Percentiles rank a stretch among this genome's conserved stretches.
These are phyloP conservation scores for Paramecium sonneborni DNA, from an alignment of 73 alveolate species.

Conservation along the genomic window DNA sequence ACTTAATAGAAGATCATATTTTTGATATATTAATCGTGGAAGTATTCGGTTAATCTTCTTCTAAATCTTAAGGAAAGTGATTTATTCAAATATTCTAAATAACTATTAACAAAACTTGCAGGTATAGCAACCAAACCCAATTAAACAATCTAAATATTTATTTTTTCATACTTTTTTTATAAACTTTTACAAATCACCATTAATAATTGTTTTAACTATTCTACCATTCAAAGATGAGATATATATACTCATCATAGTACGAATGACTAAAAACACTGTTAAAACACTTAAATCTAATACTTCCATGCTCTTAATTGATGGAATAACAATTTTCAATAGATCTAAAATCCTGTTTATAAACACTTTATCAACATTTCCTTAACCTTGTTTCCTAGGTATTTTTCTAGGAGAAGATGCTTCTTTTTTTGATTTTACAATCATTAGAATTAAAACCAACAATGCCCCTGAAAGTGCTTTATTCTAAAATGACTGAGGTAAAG, in stretches of 20 bases:
- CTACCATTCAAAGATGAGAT: slow-evolving; percentile 90
- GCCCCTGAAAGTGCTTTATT: slow-evolving; percentile 6
- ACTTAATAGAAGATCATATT: slow-evolving; percentile 86
- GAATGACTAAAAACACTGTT: slow-evolving; percentile 62
- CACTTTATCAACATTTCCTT: slow-evolving; percentile 85
- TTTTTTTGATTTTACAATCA: neutral
- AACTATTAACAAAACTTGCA: slow-evolving; percentile 87
- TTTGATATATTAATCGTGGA: slow-evolving; percentile 78
- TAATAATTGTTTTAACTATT: slow-evolving; percentile 87
- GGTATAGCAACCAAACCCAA: slow-evolving; percentile 87
- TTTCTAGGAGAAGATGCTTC: slow-evolving; percentile 45
- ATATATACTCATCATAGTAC: slow-evolving; percentile 88
- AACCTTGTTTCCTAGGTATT: slow-evolving; percentile 28
- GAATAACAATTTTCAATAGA: slow-evolving; percentile 82
- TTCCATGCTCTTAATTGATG: slow-evolving; percentile 75
- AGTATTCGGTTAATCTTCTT: slow-evolving; percentile 77
- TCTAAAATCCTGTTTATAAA: slow-evolving; percentile 74
- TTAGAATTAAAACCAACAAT: neutral
- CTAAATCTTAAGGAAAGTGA: slow-evolving; percentile 82
- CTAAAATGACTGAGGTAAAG: neutral
- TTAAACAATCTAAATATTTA: slow-evolving; percentile 63
- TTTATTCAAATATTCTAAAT: slow-evolving; percentile 78
- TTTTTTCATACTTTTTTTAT: slow-evolving; percentile 55
- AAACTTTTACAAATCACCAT: slow-evolving; percentile 66
- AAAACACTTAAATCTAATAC: slow-evolving; percentile 70